Percentiles rank a stretch among this genome's conserved stretches.
These are phyloP conservation scores for Puccinia triticina DNA, from an alignment of 1,284 basidiomycete species.

Conservation along the genomic window DNA sequence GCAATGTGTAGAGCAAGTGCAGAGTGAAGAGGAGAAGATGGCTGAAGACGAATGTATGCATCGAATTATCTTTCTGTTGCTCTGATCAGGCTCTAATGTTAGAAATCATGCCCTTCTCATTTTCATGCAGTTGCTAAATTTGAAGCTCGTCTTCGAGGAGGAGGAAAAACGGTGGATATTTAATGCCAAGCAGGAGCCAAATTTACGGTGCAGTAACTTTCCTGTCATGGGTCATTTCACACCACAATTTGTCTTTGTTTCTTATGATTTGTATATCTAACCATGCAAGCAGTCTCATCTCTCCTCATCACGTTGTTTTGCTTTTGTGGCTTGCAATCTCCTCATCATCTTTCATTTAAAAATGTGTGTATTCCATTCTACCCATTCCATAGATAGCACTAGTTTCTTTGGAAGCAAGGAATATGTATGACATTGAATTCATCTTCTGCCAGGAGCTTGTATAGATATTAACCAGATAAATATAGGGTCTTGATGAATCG, in stretches of 20 bases:
- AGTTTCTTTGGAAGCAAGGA: too few relatives aligned
- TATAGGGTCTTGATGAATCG: too few relatives aligned
- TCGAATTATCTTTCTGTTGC: background rate
- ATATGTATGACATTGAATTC: too few relatives aligned
- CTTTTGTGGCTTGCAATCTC: background rate
- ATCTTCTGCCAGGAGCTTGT: too few relatives aligned
- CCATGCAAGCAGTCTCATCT: background rate
- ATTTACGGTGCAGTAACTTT: background rate
- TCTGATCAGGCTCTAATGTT: slow-evolving; percentile 2
- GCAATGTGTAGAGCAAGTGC: slow-evolving; percentile 47
- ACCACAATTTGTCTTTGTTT: background rate
- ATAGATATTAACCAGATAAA: too few relatives aligned
- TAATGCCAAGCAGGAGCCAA: slow-evolving; percentile 5
- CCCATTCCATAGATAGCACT: too few relatives aligned
- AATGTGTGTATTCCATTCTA: too few relatives aligned
- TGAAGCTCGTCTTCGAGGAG: slow-evolving; percentile 41
- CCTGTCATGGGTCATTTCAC: background rate
- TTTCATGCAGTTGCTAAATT: slow-evolving; percentile 40
- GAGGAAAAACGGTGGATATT: slow-evolving; percentile 29
- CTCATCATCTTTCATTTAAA: background rate
- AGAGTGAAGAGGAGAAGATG: slow-evolving; percentile 47
- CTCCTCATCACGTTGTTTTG: background rate
- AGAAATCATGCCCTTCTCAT: background rate
- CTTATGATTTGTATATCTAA: background rate
- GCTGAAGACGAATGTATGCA: slow-evolving; percentile 48